Evolutionary conservation across 2,329 filamentous ascomycete genomes (phyloP), one percentile per base, ranked within the genome.

Genomic region (Exophiala oligosperma): DNA sequence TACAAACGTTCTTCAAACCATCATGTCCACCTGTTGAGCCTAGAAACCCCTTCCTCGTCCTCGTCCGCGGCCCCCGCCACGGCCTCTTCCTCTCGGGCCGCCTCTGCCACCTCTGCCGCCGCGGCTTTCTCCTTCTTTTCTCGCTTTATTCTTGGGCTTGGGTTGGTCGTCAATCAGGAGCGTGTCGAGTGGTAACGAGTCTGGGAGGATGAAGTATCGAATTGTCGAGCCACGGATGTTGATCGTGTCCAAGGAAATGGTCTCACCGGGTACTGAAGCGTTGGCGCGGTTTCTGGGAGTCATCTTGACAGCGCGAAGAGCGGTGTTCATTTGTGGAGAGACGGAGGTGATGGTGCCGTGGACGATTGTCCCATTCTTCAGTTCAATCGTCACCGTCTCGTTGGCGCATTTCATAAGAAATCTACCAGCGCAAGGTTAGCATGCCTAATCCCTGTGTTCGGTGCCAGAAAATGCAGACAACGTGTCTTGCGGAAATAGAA

Each of bases 351-450:
- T 96, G 67, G 94, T 97, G 78, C 94, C 94, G 75, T 96, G 90
- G 68, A 97, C 85, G 71, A 97, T 95, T 68, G 94, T 81, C 94
- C 92, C 94, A 84, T 97, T 97, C 78, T 99, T 99, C 68, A 99
- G 83, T 78, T 99, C 94, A 76, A 99, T 90, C 46, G 93, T 97
- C 70, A 97, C 94, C 70, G 94, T 96, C 81, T 99, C 94, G 77
- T 97, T 97, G 77, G 90, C 87, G 77, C 93, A 97, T 83, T 99
- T 99, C 93, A 97, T 97, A 69, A 99, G 82, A 77, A 99, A 99
- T 75, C 94, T 97, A 40, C 24, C 1, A 7, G n/a, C 17, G 6
- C n/a, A 24, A 29, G 2, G 23, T 48, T n/a, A 48, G 24, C 35
- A 52, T 28, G 24, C 12, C 6, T 24, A 9, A 44, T 43, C 6